Evolutionary conservation across 2,329 filamentous ascomycete species (phyloP).

Genomic region (Penicillium sp.): DNA sequence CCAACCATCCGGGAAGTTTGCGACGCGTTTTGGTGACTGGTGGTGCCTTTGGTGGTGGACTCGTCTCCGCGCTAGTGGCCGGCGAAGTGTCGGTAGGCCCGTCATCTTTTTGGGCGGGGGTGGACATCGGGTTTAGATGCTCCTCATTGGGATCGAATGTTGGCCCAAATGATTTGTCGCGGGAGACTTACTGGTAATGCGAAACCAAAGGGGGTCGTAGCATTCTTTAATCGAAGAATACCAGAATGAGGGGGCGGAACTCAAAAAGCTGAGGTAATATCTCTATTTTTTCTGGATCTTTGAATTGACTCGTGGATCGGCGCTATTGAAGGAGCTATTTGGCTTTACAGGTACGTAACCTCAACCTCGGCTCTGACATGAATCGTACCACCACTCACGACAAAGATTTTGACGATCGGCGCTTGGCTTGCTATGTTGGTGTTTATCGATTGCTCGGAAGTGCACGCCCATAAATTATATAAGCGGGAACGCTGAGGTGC

Average conservation of each 20-base stretch:
- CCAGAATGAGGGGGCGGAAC: not conserved
- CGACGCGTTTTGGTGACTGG: conserved; percentile 6
- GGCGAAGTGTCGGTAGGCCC: conserved; percentile 5
- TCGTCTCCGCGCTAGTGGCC: conserved; percentile 5
- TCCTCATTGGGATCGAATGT: not conserved
- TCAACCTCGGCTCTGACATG: not conserved
- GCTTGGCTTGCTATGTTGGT: not conserved
- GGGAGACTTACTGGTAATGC: not conserved
- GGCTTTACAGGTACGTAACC: not conserved
- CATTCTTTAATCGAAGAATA: not conserved
- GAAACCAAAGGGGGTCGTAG: not conserved
- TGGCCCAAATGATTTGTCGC: not conserved
- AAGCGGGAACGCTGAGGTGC: not conserved
- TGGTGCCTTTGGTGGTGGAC: conserved; percentile 4
- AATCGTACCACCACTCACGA: not conserved
- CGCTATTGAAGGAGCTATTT: conserved; percentile 15
- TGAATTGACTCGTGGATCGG: conserved; percentile 10
- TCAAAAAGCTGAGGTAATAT: not conserved
- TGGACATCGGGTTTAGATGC: conserved; percentile 8
- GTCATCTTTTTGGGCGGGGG: conserved; percentile 9
- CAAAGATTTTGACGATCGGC: not conserved
- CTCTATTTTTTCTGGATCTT: not conserved
- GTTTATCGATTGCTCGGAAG: not conserved
- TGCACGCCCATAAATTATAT: not conserved
- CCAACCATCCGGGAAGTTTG: conserved; percentile 30